phyloP scores from a whole-genome alignment of 805 yeast species.

The Cyberlindnera euphorbiae region DNA sequence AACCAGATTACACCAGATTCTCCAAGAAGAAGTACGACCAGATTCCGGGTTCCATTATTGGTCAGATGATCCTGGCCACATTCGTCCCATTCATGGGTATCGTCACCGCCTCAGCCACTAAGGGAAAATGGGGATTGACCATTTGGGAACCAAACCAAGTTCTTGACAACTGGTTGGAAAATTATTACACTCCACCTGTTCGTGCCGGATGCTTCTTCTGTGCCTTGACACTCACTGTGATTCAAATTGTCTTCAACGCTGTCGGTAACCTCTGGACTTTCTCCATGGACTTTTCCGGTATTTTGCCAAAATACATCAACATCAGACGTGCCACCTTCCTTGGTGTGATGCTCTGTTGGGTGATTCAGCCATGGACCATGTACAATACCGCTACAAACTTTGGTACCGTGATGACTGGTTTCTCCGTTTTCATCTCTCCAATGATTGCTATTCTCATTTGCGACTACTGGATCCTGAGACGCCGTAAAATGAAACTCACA shows the following conservation, averaged over 20 bases:
- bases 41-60: slow-evolving; percentile 25
- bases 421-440: slow-evolving; percentile 31
- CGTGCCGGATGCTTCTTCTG: slow-evolving; percentile 38
- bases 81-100: slow-evolving; percentile 36
- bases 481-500: slow-evolving; percentile 29
- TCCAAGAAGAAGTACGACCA: slow-evolving; percentile 23
- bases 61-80: slow-evolving; percentile 30
- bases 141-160: slow-evolving; percentile 35
- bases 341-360: slow-evolving; percentile 28
- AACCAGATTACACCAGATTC: slow-evolving; percentile 37
- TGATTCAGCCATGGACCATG: slow-evolving; percentile 33
- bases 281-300: slow-evolving; percentile 23
- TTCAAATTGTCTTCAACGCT: slow-evolving; percentile 12
- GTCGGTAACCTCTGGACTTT: slow-evolving; percentile 27
- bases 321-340: slow-evolving; percentile 33
- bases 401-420: slow-evolving; percentile 30
- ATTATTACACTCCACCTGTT: slow-evolving; percentile 28
- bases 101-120: slow-evolving; percentile 31
- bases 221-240: not conserved
- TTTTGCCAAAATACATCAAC: slow-evolving; percentile 19
- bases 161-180: slow-evolving; percentile 32
- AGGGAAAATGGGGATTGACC: slow-evolving; percentile 29
- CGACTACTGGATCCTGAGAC: slow-evolving; percentile 35
- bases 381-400: slow-evolving; percentile 29
- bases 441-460: slow-evolving; percentile 33